phyloP scores from a whole-genome alignment of 495 filamentous ascomycete species.

The Neurospora intermedia region DNA sequence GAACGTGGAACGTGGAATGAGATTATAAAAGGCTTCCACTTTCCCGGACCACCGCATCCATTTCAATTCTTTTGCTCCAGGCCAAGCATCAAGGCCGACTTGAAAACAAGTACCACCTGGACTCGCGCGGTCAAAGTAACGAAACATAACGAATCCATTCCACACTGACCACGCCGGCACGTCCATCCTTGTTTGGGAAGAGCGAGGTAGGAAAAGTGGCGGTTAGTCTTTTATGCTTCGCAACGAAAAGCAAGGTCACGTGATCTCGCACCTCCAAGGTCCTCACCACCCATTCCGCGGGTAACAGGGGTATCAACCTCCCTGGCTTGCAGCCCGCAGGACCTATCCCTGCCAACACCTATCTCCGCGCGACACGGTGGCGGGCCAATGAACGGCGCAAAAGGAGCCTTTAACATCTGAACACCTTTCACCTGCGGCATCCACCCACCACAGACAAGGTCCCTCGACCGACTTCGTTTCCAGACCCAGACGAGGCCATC shows the following conservation, averaged over 20 bases:
- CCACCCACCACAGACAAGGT: not conserved
- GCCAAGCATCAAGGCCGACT: not conserved
- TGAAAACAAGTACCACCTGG: not conserved
- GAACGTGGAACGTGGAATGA: not conserved
- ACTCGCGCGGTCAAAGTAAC: not conserved
- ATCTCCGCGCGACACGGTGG: not conserved
- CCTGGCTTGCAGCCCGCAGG: not conserved
- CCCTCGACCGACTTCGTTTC: not conserved
- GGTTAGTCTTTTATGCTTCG: not conserved
- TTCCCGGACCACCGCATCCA: not conserved
- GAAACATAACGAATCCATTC: not conserved
- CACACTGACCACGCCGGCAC: not conserved
- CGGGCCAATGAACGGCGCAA: not conserved
- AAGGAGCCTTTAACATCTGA: conserved; percentile 21
- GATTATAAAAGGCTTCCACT: not conserved
- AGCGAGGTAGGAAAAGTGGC: not conserved
- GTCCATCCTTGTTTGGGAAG: not conserved
- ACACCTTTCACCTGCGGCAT: conserved; percentile 26
- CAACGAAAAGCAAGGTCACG: not conserved
- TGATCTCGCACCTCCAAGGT: not conserved
- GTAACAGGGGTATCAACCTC: not conserved
- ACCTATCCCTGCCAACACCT: not conserved
- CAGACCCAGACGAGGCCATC: conserved; percentile 3
- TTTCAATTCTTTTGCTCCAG: not conserved
- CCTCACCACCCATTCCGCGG: not conserved